A percentile compares a stretch with the other conserved stretches of the same genome.
Evolutionary conservation across 208 protist genomes (phyloP).

Genomic region (Leptomonas pyrrhocoris): DNA sequence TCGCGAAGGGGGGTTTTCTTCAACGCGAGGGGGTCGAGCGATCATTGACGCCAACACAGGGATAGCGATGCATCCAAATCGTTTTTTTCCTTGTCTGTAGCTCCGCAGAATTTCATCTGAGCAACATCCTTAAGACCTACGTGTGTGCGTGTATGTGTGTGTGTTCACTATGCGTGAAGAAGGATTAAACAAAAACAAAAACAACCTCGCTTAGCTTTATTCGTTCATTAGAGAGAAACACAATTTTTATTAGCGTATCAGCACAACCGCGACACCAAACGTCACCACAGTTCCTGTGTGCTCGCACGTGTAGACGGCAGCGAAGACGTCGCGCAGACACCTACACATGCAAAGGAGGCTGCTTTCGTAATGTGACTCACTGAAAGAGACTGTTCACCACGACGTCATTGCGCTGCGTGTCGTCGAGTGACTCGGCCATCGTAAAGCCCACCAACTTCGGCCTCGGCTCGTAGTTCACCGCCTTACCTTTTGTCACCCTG

Average conservation of each 20-base stretch:
- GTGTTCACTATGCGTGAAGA: too few species aligned
- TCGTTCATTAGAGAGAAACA: slow-evolving; percentile 4
- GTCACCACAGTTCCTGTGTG: too few species aligned
- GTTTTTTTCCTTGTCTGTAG: too few species aligned
- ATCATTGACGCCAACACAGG: too few species aligned
- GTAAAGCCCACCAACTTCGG: slow-evolving; percentile 87
- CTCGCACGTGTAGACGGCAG: neutral
- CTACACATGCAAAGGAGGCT: neutral
- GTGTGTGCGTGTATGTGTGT: too few species aligned
- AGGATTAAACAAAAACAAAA: neutral
- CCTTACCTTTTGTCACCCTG: slow-evolving; percentile 78
- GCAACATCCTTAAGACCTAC: too few species aligned
- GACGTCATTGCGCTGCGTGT: slow-evolving; percentile 68
- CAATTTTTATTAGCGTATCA: neutral
- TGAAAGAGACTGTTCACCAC: slow-evolving; percentile 82
- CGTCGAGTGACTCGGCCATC: slow-evolving; percentile 57
- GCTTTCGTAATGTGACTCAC: slow-evolving; percentile 21
- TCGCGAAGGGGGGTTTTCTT: too few species aligned
- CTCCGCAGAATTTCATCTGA: too few species aligned
- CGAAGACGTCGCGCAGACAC: neutral
- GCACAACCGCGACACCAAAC: too few species aligned
- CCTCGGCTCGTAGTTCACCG: slow-evolving; percentile 77
- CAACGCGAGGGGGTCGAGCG: too few species aligned
- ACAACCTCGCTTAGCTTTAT: neutral
- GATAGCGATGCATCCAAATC: too few species aligned